phyloP scores from a whole-genome alignment of 768 basidiomycete species.

The Russula dissimulans region DNA sequence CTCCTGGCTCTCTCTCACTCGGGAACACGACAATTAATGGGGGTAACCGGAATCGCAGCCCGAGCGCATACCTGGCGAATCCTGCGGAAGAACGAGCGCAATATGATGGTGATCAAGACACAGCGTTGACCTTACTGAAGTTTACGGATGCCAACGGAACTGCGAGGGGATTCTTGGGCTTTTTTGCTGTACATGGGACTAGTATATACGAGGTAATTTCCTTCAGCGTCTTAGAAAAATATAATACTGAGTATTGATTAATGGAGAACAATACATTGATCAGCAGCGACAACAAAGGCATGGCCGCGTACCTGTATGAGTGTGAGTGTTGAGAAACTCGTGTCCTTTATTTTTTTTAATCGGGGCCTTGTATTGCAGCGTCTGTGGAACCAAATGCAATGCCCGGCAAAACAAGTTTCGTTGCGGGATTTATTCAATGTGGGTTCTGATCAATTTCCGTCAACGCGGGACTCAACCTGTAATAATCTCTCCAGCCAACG shows the following conservation, averaged over 20 bases:
- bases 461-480: constrained; percentile 12
- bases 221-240: not conserved
- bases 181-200: constrained; percentile 74
- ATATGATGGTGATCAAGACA: constrained; percentile 68
- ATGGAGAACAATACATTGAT: constrained; percentile 72
- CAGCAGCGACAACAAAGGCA: constrained; percentile 77
- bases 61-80: constrained; percentile 69
- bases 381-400: constrained; percentile 51
- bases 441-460: constrained; percentile 19
- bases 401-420: constrained; percentile 63
- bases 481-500: constrained; percentile 44
- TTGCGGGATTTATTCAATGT: constrained; percentile 73
- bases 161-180: constrained; percentile 59
- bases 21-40: constrained; percentile 63
- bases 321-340: constrained; percentile 29
- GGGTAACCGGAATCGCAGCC: constrained; percentile 67
- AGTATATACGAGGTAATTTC: constrained; percentile 58
- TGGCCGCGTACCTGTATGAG: constrained; percentile 77
- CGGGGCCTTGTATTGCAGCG: constrained; percentile 30
- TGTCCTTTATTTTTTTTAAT: too few species aligned
- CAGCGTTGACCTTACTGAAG: constrained; percentile 57
- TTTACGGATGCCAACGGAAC: constrained; percentile 53
- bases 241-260: not conserved
- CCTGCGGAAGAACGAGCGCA: constrained; percentile 57
- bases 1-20: constrained; percentile 47